Evolutionary conservation across 2,329 filamentous ascomycete genomes (phyloP), one percentile per base, ranked within the genome.

Genomic region (Fusarium multiceps): DNA sequence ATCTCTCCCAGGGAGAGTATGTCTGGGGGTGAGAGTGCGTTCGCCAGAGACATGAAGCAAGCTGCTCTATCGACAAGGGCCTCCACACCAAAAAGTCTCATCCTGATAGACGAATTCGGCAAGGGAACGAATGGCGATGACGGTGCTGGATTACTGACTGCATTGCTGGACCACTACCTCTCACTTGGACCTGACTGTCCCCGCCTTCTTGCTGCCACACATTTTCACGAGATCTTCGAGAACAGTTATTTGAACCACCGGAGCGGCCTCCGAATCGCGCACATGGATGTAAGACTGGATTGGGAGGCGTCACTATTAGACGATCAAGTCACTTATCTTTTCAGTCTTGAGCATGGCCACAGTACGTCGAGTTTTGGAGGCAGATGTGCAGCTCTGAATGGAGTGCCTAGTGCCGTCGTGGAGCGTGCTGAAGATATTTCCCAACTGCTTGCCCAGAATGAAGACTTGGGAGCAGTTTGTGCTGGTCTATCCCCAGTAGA

Each of bases 71-170:
- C 92, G 0, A 84, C 96, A 51, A 92, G 87, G 61, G 87, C 93
- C 55, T 89, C 91, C 6, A 97, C 94, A 0, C 83, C 87, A 14
- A 87, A 89, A 49, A 98, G 93, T 75, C 83, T 99, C 8, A 78
- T 99, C 2, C 84, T 99, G n/a, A 89, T 98, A 46, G 96, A 99
- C 74, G 96, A 99, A 75, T 98, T 99, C 74, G 89, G 89, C 2
- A 91, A 90, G 75, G 89, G 89, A 4, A 91, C 89, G 0, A 86
- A 85, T 51, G 77, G 81, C 11, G 80, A 85, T 59, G 87, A 90
- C 72, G 89, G 88, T 9, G 85, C 86, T 3, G 89, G 88, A 1
- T 78, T 91, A 16, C 79, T 89, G 45, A 82, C 86, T 25, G 88
- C 88, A 4, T 79, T 90, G 9, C 79, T 92, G 18, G 80, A 85